Evolutionary conservation across 2,329 filamentous ascomycete genomes (phyloP), one percentile per base, ranked within the genome.

Genomic region (Fusarium tupiense): DNA sequence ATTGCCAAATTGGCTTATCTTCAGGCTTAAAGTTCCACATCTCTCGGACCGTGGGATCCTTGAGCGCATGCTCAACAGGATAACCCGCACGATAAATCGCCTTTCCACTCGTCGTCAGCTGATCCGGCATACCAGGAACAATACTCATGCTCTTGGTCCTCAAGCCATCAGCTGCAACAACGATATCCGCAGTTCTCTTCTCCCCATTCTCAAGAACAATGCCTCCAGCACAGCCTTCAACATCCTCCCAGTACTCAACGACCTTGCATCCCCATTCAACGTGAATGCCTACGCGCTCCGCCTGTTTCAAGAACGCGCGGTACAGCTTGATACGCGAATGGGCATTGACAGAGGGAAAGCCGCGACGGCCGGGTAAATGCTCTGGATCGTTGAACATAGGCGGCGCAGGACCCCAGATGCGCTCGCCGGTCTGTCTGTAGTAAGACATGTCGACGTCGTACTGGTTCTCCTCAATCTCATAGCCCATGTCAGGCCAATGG

Each of bases 381-480:
- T 73, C 61, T 3, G 71, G 66, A 13, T 73, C 71, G 5, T 73
- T 73, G 40, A 73, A 73, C 71, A 73, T 73, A 1, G 71, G 71
- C 8, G 71, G 71, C 2, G 70, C 71, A 29, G 71, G 71, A 12
- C 71, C 71, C 71, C 71, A 73, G 31, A 73, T 73, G 0, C 57
- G 53, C 17, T 73, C 71, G 20, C 71, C 71, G 0, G 46, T 73
- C 17, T 73, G 70, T 24, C 58, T 73, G 8, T 71, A 73, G n/a
- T 73, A 73, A 4, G 71, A 73, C 71, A 73, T 73, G 13, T 67
- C 70, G 2, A 73, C 71, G 17, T 74, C 70, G 19, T 73, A 73
- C 57, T 73, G 71, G 26, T 56, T 60, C n/a, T 71, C 61, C 6
- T 73, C 71, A 16, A 73, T 57, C 56, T 73, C 71, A 8, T 73